Percentiles rank a stretch among this genome's conserved stretches.
Conservation (phyloP, 2,329 filamentous ascomycete genomes). For the Parafenestella ontariensis region DNA sequence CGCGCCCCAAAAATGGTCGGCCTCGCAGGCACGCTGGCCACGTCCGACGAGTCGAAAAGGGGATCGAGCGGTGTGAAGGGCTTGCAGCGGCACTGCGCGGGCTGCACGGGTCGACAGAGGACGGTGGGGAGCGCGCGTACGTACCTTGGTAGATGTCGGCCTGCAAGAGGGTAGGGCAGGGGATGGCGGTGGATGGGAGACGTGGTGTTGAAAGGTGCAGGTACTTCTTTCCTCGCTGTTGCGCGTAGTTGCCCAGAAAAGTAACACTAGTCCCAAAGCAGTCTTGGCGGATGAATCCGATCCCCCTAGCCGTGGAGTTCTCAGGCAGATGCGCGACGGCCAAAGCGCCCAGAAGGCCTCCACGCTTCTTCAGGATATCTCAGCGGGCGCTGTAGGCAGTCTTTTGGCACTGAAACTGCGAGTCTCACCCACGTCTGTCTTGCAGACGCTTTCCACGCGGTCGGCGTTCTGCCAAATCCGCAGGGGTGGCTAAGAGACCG, state of each 20-base stretch:
- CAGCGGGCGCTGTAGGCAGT: slow-evolving; percentile 11
- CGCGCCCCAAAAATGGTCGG: slow-evolving; percentile 31
- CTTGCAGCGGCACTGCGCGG: slow-evolving; percentile 29
- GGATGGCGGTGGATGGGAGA: slow-evolving; percentile 38
- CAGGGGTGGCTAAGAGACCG: slow-evolving; percentile 31
- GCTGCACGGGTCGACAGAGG: slow-evolving; percentile 23
- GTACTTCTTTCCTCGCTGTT: slow-evolving; percentile 47
- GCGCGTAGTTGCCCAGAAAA: slow-evolving; percentile 43
- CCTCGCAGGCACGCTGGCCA: slow-evolving; percentile 40
- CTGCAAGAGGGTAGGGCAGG: slow-evolving; percentile 31
- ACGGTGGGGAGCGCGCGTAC: slow-evolving; percentile 25
- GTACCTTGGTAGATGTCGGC: slow-evolving; percentile 41
- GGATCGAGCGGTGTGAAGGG: slow-evolving; percentile 42
- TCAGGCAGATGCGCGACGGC: slow-evolving; percentile 31
- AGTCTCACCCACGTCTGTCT: slow-evolving; percentile 33
- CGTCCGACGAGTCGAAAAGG: slow-evolving; percentile 40
- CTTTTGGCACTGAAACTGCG: slow-evolving; percentile 29
- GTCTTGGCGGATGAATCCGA: slow-evolving; percentile 33
- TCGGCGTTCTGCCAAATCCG: slow-evolving; percentile 2
- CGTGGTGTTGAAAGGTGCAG: slow-evolving; percentile 44
- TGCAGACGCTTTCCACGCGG: slow-evolving; percentile 3
- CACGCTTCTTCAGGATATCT: background rate
- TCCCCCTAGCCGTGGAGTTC: slow-evolving; percentile 21
- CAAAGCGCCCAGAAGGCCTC: slow-evolving; percentile 14
- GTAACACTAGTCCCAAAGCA: slow-evolving; percentile 32